Base-by-base conservation (phyloP, 345 rosid genomes). In the Pistacia vera region DNA sequence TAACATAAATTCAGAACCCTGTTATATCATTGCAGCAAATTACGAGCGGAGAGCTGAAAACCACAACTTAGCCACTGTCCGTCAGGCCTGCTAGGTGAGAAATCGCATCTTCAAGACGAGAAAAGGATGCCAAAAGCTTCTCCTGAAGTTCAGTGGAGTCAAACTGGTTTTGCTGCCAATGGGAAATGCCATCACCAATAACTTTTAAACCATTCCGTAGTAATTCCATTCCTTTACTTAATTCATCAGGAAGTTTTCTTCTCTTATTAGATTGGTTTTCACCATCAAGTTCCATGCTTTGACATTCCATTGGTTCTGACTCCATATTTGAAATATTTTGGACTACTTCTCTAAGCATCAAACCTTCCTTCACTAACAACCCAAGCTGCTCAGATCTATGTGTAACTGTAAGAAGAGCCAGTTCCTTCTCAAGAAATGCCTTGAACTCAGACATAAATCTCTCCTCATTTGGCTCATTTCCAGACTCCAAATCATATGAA, bases 371-470 rank as follows among this genome's bases (percentile, higher is more conserved):
- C 49, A 49, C 63, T 59, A 93, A 95, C 68, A 84, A 52, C 79
- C 74, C 83, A 56, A 81, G 56, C 74, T 90, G 91, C 73, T 91
- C 92, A 10, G 80, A 52, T 80, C 86, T 79, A 38, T 82, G 72
- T 36, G 76, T 67, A 62, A 77, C 11, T 13, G 87, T 72, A 66
- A 72, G 79, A 74, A 95, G 82, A 58, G 95, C 88, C 68, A 25
- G 61, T 83, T 90, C 96, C 89, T 93, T 95, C 79, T 93, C 99
- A 8, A 95, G 90, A 79, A 90, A 92, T 61, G 84, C 87, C 88
- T 92, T 95, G 61, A 95, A 70, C 67, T 88, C 93, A 0, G 85
- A 85, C 99, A 95, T 90, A 77, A 95, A 93, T 68, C 87, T 85
- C 61, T 88, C 93, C 72, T 81, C 91, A 25, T 68, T 88, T 5